Percentiles rank a stretch among this genome's conserved stretches.
Conservation (phyloP, 768 basidiomycete species). For the Lentinus brumalis region DNA sequence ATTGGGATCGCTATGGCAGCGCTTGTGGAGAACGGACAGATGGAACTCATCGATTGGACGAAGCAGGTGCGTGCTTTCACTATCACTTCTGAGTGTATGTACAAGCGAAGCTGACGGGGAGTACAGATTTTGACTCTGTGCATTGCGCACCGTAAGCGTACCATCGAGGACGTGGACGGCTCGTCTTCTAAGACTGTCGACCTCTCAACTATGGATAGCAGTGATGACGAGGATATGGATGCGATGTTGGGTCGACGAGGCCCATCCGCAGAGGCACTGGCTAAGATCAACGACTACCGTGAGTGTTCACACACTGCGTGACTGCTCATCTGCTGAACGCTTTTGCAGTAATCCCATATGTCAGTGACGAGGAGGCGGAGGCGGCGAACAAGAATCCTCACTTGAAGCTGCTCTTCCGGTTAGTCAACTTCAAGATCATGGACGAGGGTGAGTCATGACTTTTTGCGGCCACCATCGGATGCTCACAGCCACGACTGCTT, state of each 20-base stretch:
- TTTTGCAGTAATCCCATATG: constrained; percentile 69
- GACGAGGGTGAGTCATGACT: constrained; percentile 58
- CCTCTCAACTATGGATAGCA: constrained; percentile 35
- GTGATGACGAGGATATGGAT: constrained; percentile 36
- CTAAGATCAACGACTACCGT: constrained; percentile 79
- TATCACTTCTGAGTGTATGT: neutral
- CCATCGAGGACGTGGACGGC: constrained; percentile 64
- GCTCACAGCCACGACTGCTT: neutral
- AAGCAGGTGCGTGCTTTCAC: constrained; percentile 61
- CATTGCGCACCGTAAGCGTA: constrained; percentile 57
- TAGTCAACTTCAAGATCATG: constrained; percentile 69
- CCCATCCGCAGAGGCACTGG: constrained; percentile 70
- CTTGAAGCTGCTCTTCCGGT: constrained; percentile 82
- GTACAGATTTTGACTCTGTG: constrained; percentile 62
- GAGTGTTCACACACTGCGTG: constrained; percentile 32
- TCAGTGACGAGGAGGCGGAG: constrained; percentile 71
- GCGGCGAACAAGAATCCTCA: constrained; percentile 78
- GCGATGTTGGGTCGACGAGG: constrained; percentile 33
- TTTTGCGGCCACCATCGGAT: neutral
- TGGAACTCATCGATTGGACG: constrained; percentile 74
- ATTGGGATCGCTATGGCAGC: constrained; percentile 82
- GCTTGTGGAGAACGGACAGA: constrained; percentile 66
- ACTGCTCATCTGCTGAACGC: neutral
- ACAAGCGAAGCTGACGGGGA: neutral
- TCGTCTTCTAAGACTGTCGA: constrained; percentile 27